Evolutionary conservation across 805 yeast species (phyloP).

Genomic region (Scheffersomyces lignosus): DNA sequence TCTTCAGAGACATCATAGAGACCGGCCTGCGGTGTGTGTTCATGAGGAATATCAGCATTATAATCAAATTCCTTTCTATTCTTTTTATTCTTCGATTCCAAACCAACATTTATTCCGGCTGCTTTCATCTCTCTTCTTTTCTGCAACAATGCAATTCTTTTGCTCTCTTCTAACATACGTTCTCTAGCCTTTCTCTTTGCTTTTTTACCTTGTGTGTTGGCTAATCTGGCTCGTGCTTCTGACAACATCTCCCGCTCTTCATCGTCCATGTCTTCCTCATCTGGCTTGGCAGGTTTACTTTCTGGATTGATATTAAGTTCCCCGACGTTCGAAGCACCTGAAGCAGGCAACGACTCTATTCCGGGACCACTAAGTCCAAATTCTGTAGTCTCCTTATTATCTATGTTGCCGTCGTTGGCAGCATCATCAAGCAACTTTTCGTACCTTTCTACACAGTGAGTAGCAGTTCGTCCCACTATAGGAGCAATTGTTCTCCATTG

Average conservation of each 20-base stretch:
- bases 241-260: constrained; percentile 89
- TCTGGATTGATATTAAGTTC: constrained; percentile 74
- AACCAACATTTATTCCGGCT: constrained; percentile 63
- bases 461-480: constrained; percentile 78
- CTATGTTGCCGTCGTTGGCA: constrained; percentile 22
- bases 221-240: constrained; percentile 91
- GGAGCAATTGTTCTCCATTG: constrained; percentile 95
- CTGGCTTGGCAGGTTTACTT: constrained; percentile 78
- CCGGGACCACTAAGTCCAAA: constrained; percentile 53
- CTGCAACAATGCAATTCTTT: constrained; percentile 72
- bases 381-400: constrained; percentile 24
- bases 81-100: constrained; percentile 53
- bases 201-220: constrained; percentile 92
- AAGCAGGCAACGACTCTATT: constrained; percentile 47
- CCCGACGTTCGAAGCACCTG: constrained; percentile 47
- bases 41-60: constrained; percentile 80
- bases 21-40: constrained; percentile 67
- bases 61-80: constrained; percentile 70
- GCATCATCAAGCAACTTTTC: constrained; percentile 65
- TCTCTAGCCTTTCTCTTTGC: constrained; percentile 90
- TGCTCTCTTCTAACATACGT: constrained; percentile 74
- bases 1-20: constrained; percentile 70
- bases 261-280: constrained; percentile 75
- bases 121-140: constrained; percentile 78
- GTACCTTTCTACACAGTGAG: constrained; percentile 82